Evolutionary conservation across 345 rosid species (phyloP).

Genomic region (Sonneratia alba): DNA sequence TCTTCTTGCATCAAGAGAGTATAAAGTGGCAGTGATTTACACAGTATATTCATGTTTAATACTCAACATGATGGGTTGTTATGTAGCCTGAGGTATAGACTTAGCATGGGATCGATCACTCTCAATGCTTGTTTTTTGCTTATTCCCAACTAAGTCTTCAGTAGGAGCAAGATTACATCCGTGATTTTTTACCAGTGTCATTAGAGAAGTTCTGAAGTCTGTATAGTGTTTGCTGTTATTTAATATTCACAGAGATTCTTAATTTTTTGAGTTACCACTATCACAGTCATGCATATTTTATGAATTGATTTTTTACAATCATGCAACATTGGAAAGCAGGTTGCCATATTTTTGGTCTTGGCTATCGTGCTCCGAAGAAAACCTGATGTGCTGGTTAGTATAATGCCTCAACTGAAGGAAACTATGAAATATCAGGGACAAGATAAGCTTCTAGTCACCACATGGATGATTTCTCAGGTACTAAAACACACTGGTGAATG

Average conservation of each 20-base stretch:
- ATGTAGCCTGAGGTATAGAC: neutral
- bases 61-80: neutral
- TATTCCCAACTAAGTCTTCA: neutral
- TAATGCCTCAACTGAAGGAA: slow-evolving; percentile 34
- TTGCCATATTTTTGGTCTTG: slow-evolving; percentile 58
- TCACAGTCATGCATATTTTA: neutral
- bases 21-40: neutral
- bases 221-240: neutral
- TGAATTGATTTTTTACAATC: neutral
- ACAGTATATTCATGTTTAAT: neutral
- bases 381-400: slow-evolving; percentile 53
- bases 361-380: slow-evolving; percentile 51
- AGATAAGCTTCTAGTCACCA: slow-evolving; percentile 49
- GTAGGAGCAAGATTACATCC: neutral
- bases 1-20: neutral
- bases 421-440: slow-evolving; percentile 54
- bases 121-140: neutral
- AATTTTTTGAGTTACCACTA: neutral
- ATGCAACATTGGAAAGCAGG: slow-evolving; percentile 27
- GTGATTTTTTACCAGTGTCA: neutral
- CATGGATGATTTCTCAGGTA: slow-evolving; percentile 64
- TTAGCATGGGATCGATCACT: neutral
- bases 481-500: neutral
- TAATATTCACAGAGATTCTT: neutral
- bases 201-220: neutral